A percentile compares a stretch with the other conserved stretches of the same genome.
Evolutionary conservation across 2,329 filamentous ascomycete genomes (phyloP).

Genomic region (Davidsoniella eucalypti): DNA sequence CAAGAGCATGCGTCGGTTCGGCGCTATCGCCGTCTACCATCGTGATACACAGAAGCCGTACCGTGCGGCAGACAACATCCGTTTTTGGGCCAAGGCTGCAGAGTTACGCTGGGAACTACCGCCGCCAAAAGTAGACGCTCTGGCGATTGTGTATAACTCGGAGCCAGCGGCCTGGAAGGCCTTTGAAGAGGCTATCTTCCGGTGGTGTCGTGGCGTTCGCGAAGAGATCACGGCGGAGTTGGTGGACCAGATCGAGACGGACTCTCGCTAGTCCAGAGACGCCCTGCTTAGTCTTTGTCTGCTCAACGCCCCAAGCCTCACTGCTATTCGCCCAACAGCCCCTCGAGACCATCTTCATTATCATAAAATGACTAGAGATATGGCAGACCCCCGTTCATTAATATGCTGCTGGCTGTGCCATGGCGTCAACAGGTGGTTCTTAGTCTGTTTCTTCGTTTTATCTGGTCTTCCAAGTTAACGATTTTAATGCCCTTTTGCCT

Average conservation of each 20-base stretch:
- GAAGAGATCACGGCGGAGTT: slow-evolving; percentile 66
- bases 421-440: neutral
- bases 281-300: no score
- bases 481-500: slow-evolving; percentile 1
- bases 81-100: slow-evolving; percentile 91
- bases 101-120: slow-evolving; percentile 85
- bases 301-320: no score
- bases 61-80: slow-evolving; percentile 78
- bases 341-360: no score
- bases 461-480: neutral
- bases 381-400: neutral
- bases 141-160: slow-evolving; percentile 67
- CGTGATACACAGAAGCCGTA: slow-evolving; percentile 92
- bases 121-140: slow-evolving; percentile 59
- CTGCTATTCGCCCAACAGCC: no score
- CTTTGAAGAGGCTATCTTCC: slow-evolving; percentile 68
- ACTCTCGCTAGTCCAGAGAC: neutral
- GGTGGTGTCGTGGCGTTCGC: slow-evolving; percentile 70
- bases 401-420: neutral
- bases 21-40: slow-evolving; percentile 76
- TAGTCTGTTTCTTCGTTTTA: neutral
- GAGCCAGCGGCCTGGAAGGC: slow-evolving; percentile 54
- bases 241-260: slow-evolving; percentile 8
- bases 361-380: no score
- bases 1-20: slow-evolving; percentile 73